Percentiles rank a stretch among this genome's conserved stretches.
Evolutionary conservation across 1,139 yeast species (phyloP).

Genomic region (Candida sanyaensis): DNA sequence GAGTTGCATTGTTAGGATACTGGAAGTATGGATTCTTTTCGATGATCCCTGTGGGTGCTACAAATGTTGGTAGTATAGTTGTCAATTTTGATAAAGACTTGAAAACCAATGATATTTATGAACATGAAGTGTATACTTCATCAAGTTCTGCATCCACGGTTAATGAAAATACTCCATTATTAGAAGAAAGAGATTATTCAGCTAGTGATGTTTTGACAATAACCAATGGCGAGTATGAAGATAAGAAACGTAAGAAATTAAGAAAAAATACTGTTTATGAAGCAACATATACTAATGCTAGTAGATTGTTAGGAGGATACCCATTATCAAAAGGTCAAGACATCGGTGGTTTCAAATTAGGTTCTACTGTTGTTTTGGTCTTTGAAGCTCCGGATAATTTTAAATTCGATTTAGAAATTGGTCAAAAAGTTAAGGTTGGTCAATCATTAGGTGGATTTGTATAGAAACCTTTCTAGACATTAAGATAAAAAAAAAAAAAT

Average conservation of each 20-base stretch:
- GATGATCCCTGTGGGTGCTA: slow-evolving; percentile 99
- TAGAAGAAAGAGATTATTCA: slow-evolving; percentile 18
- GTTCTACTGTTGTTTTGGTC: slow-evolving; percentile 92
- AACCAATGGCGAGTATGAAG: slow-evolving; percentile 16
- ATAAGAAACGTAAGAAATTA: slow-evolving; percentile 34
- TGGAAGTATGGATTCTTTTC: slow-evolving; percentile 98
- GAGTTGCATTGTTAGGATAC: slow-evolving; percentile 92
- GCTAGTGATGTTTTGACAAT: slow-evolving; percentile 18
- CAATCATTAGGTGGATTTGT: slow-evolving; percentile 66
- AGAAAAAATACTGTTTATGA: slow-evolving; percentile 87
- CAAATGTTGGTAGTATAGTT: slow-evolving; percentile 94
- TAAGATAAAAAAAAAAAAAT: neutral
- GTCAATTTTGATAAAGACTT: slow-evolving; percentile 91
- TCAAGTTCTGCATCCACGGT: slow-evolving; percentile 6
- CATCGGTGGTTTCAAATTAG: slow-evolving; percentile 96
- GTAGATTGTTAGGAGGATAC: slow-evolving; percentile 78
- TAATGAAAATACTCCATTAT: slow-evolving; percentile 38
- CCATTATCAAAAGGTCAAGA: slow-evolving; percentile 92
- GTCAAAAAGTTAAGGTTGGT: slow-evolving; percentile 85
- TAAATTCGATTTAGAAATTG: slow-evolving; percentile 66
- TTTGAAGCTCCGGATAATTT: slow-evolving; percentile 92
- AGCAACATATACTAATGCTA: slow-evolving; percentile 86
- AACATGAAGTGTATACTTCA: slow-evolving; percentile 45
- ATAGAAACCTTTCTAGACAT: slow-evolving; percentile 4
- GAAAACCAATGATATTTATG: slow-evolving; percentile 75